These are phyloP conservation scores for Ceratocystis variospora DNA, from an alignment of 2,329 filamentous ascomycete genomes.

Conservation along the genomic window DNA sequence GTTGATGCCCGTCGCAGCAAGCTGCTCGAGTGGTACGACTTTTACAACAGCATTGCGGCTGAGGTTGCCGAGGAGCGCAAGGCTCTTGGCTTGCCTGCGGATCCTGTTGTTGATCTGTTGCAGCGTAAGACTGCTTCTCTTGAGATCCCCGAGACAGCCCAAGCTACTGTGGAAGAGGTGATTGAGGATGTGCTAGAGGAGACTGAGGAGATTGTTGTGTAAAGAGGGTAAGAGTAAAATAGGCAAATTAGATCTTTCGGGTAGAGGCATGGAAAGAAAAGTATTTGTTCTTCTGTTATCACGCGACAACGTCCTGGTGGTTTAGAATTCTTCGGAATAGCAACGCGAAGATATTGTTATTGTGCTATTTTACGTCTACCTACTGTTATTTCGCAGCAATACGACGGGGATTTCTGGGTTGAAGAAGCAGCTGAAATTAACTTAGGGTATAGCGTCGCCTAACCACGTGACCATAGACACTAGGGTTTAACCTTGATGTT, in stretches of 20 bases:
- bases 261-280: conserved; percentile 17
- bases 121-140: conserved; percentile 41
- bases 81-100: conserved; percentile 49
- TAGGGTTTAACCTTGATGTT: not conserved
- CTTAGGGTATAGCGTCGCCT: too few species aligned
- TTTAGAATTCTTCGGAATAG: not conserved
- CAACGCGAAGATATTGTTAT: not conserved
- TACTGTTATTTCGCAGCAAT: too few species aligned
- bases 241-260: conserved; percentile 11
- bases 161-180: conserved; percentile 66
- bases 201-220: conserved; percentile 58
- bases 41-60: conserved; percentile 60
- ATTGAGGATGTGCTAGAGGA: conserved; percentile 74
- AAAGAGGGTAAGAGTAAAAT: conserved; percentile 20
- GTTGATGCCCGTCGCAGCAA: conserved; percentile 72
- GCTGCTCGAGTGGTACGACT: conserved; percentile 79
- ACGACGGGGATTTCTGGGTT: not conserved
- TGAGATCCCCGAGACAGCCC: conserved; percentile 44
- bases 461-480: too few species aligned
- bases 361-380: too few species aligned
- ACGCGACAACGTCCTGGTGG: not conserved
- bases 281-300: conserved; percentile 15
- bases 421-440: too few species aligned
- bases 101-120: conserved; percentile 49
- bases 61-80: conserved; percentile 60